Evolutionary conservation across 441 rosid genomes (phyloP).

Genomic region (Adansonia grandidieri): DNA sequence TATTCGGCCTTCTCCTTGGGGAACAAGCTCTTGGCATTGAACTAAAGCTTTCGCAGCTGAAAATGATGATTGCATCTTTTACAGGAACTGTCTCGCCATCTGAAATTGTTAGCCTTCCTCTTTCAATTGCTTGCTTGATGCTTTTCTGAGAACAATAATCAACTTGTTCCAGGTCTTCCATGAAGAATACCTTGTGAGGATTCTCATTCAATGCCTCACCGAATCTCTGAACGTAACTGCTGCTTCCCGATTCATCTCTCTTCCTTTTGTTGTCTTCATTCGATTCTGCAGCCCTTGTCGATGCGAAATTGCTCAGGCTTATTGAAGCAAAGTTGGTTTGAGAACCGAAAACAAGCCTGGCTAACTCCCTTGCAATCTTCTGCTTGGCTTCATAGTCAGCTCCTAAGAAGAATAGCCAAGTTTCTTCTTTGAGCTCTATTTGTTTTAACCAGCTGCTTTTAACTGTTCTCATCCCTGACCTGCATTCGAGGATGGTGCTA

Average conservation of each 20-base stretch:
- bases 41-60: slow-evolving; percentile 47
- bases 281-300: slow-evolving; percentile 32
- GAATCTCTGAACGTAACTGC: slow-evolving; percentile 45
- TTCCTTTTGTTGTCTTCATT: slow-evolving; percentile 47
- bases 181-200: slow-evolving; percentile 65
- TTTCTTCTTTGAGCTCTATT: slow-evolving; percentile 45
- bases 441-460: slow-evolving; percentile 22
- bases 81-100: slow-evolving; percentile 55
- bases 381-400: slow-evolving; percentile 51
- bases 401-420: slow-evolving; percentile 66
- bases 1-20: slow-evolving; percentile 31
- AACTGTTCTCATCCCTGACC: slow-evolving; percentile 42
- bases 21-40: slow-evolving; percentile 43
- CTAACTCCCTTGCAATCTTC: slow-evolving; percentile 59
- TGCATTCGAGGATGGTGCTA: slow-evolving; percentile 55
- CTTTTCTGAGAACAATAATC: slow-evolving; percentile 40
- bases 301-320: slow-evolving; percentile 38
- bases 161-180: slow-evolving; percentile 58
- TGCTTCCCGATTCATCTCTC: slow-evolving; percentile 41
- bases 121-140: slow-evolving; percentile 50
- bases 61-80: slow-evolving; percentile 63
- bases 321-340: slow-evolving; percentile 47
- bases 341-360: slow-evolving; percentile 61
- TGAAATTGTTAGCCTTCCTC: slow-evolving; percentile 43
- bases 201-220: slow-evolving; percentile 67